These are phyloP conservation scores for Stentor coeruleus DNA, from an alignment of 73 alveolate species.

Conservation along the genomic window DNA sequence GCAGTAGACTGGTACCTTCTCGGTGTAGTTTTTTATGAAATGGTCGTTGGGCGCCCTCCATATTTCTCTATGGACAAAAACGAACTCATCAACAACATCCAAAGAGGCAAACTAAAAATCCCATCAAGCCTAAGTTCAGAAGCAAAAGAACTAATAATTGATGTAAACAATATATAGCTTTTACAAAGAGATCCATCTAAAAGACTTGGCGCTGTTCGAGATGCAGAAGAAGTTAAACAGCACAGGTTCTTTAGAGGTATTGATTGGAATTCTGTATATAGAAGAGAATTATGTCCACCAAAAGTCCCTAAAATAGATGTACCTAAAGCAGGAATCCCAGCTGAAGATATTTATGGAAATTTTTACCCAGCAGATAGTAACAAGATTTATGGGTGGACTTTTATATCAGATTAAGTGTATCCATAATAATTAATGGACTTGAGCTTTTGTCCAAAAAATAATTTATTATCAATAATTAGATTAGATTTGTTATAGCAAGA, in stretches of 20 bases:
- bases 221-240: constrained; percentile 77
- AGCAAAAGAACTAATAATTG: constrained; percentile 43
- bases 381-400: no score
- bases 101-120: constrained; percentile 63
- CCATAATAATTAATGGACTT: no score
- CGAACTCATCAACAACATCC: constrained; percentile 72
- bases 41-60: constrained; percentile 93
- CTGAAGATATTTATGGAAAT: no score
- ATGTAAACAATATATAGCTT: constrained; percentile 46
- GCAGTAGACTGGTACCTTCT: constrained; percentile 89
- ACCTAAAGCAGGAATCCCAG: no score
- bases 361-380: no score
- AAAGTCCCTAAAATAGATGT: no score
- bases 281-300: constrained; percentile 44
- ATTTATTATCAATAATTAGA: no score
- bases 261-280: constrained; percentile 83
- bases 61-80: constrained; percentile 83
- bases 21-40: constrained; percentile 91
- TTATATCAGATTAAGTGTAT: no score
- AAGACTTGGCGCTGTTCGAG: constrained; percentile 83
- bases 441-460: no score
- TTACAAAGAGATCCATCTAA: constrained; percentile 76
- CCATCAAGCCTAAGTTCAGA: constrained; percentile 73
- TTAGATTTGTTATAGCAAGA: no score
- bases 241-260: constrained; percentile 87